These are phyloP conservation scores for Curvularia hawaiiensis DNA, from an alignment of 2,329 filamentous ascomycete genomes.

Conservation along the genomic window DNA sequence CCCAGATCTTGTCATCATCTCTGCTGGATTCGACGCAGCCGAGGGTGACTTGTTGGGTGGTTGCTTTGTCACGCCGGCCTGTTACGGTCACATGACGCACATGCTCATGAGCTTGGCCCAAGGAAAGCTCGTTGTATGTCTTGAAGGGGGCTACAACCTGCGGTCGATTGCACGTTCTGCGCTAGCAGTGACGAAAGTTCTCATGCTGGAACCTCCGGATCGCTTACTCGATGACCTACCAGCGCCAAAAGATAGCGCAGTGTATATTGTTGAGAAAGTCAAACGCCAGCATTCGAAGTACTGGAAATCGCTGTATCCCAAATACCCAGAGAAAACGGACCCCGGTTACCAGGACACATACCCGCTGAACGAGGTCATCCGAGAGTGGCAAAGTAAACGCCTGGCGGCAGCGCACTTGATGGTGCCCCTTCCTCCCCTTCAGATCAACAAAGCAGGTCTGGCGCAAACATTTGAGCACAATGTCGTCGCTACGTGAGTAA, in stretches of 20 bases:
- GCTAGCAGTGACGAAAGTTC: conserved; percentile 84
- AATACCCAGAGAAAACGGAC: conserved; percentile 48
- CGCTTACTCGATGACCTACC: conserved; percentile 54
- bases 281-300: conserved; percentile 66
- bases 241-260: conserved; percentile 56
- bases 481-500: conserved; percentile 73
- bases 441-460: conserved; percentile 74
- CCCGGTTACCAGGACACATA: conserved; percentile 46
- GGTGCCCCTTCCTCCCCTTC: conserved; percentile 73
- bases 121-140: conserved; percentile 87
- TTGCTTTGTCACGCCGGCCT: conserved; percentile 87
- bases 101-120: conserved; percentile 96
- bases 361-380: conserved; percentile 79
- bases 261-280: conserved; percentile 63
- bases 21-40: conserved; percentile 94
- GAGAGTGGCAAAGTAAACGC: conserved; percentile 73
- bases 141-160: conserved; percentile 96
- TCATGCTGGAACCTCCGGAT: conserved; percentile 93
- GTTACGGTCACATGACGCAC: conserved; percentile 98
- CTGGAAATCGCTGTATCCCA: conserved; percentile 87
- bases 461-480: conserved; percentile 84
- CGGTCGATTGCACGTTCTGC: conserved; percentile 91
- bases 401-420: conserved; percentile 77
- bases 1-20: conserved; percentile 93
- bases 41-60: conserved; percentile 91